phyloP scores from a whole-genome alignment of 805 yeast species.

The Hanseniaspora valbyensis region DNA sequence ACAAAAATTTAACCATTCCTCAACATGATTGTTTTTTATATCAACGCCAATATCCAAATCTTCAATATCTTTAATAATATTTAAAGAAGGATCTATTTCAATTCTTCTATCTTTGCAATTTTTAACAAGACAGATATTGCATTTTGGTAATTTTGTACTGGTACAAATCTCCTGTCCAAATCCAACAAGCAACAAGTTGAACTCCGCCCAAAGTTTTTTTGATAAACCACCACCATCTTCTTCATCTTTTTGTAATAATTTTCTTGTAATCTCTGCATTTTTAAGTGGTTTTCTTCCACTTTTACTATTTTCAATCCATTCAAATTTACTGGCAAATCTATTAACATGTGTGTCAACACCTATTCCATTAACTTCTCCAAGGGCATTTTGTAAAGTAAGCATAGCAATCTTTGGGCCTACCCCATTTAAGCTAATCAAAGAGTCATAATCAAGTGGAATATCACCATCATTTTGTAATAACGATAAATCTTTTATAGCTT shows the following conservation, averaged over 20 bases:
- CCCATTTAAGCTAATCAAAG: neutral
- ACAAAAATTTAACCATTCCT: neutral
- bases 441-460: conserved; percentile 1
- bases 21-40: neutral
- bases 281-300: conserved; percentile 4
- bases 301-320: neutral
- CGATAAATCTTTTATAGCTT: neutral
- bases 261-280: conserved; percentile 11
- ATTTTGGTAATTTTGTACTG: conserved; percentile 1
- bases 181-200: conserved; percentile 10
- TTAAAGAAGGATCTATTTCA: neutral
- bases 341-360: conserved; percentile 15
- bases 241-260: neutral
- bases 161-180: conserved; percentile 15
- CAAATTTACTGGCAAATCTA: conserved; percentile 14
- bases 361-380: conserved; percentile 7
- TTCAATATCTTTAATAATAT: conserved; percentile 1
- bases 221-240: neutral
- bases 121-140: conserved; percentile 9
- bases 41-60: conserved; percentile 2
- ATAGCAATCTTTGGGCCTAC: conserved; percentile 12
- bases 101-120: conserved; percentile 9
- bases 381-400: conserved; percentile 7
- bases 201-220: conserved; percentile 6
- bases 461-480: neutral